Percentiles rank a stretch among this genome's conserved stretches.
These are phyloP conservation scores for Shiraia sp. DNA, from an alignment of 2,329 filamentous ascomycete species.

Conservation along the genomic window DNA sequence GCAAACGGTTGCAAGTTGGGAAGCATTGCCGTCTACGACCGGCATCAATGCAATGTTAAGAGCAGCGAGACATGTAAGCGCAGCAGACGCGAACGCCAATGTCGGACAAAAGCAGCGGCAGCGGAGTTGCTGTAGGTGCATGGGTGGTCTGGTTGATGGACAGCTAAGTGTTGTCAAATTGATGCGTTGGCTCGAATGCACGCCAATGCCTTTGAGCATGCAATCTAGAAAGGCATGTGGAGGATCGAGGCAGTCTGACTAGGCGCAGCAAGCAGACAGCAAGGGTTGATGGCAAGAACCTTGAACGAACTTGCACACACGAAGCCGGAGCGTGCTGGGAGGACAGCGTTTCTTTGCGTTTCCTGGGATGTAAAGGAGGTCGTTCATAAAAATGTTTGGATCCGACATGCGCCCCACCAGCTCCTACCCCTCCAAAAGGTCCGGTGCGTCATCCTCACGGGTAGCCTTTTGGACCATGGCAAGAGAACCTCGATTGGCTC, in stretches of 20 bases:
- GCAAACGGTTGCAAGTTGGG: constrained; percentile 29
- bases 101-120: constrained; percentile 41
- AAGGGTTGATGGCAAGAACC: constrained; percentile 15
- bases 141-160: constrained; percentile 44
- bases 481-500: constrained; percentile 26
- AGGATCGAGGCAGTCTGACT: constrained; percentile 32
- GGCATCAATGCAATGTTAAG: constrained; percentile 35
- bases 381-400: constrained; percentile 29
- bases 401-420: constrained; percentile 28
- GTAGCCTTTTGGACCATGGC: constrained; percentile 16
- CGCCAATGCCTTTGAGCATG: constrained; percentile 44
- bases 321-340: constrained; percentile 14
- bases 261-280: constrained; percentile 34
- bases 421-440: constrained; percentile 25
- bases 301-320: constrained; percentile 15
- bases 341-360: constrained; percentile 15
- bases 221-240: constrained; percentile 44
- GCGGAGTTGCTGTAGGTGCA: constrained; percentile 41
- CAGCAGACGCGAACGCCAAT: constrained; percentile 42
- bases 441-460: constrained; percentile 34
- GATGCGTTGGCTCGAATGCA: constrained; percentile 48
- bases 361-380: constrained; percentile 21
- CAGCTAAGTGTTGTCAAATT: constrained; percentile 48
- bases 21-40: constrained; percentile 28
- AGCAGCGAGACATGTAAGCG: constrained; percentile 44